Evolutionary conservation across 495 filamentous ascomycete genomes (phyloP).

Genomic region (Aspergillus cristatus): DNA sequence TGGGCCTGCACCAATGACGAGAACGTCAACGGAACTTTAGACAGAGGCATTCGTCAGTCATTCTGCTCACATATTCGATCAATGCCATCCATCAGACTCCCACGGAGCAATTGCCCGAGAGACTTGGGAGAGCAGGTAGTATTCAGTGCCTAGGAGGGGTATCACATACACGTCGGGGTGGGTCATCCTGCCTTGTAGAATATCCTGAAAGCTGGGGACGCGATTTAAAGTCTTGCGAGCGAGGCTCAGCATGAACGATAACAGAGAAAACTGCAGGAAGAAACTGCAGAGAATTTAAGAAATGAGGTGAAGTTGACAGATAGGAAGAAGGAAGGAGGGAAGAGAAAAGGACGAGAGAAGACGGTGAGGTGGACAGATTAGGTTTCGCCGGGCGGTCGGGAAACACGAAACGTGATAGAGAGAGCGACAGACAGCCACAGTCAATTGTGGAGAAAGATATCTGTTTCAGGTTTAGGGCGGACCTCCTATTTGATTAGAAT

Average conservation of each 20-base stretch:
- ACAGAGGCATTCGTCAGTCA: conserved; percentile 15
- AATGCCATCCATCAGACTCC: too few relatives aligned
- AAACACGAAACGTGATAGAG: conserved; percentile 18
- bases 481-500: conserved; percentile 1
- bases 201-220: conserved; percentile 52
- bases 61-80: too few relatives aligned
- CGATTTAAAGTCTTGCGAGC: conserved; percentile 44
- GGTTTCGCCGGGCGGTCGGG: background rate
- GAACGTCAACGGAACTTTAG: conserved; percentile 81
- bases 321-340: conserved; percentile 13
- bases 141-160: too few relatives aligned
- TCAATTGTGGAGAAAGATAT: conserved; percentile 5
- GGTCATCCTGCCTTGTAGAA: conserved; percentile 51
- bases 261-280: conserved; percentile 33
- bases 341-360: conserved; percentile 17
- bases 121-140: too few relatives aligned
- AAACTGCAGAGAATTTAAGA: conserved; percentile 13
- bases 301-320: conserved; percentile 12
- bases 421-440: conserved; percentile 4
- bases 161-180: conserved; percentile 41
- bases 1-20: conserved; percentile 96
- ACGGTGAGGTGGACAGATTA: conserved; percentile 16
- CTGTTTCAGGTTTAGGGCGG: conserved; percentile 34
- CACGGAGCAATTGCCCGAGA: too few relatives aligned
- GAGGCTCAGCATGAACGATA: conserved; percentile 43